phyloP scores from a whole-genome alignment of 495 filamentous ascomycete species.

The Lentithecium fluviatile region DNA sequence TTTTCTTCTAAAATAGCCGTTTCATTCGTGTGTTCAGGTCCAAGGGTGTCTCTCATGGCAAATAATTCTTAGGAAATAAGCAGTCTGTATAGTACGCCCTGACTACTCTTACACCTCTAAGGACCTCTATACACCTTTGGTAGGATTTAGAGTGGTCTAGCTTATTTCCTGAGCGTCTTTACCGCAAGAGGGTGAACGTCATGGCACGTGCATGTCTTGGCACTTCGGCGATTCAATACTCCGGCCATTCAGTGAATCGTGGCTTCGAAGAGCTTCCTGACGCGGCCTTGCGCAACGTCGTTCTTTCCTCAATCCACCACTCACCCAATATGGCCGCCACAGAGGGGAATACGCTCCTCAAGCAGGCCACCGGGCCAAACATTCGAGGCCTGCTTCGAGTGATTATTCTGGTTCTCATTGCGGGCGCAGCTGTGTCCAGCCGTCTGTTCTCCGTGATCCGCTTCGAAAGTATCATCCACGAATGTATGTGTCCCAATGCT shows the following conservation, averaged over 20 bases:
- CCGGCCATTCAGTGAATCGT: neutral
- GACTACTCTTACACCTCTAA: too few relatives aligned
- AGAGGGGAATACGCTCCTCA: conserved; percentile 56
- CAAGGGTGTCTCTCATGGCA: too few relatives aligned
- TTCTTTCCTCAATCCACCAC: conserved; percentile 13
- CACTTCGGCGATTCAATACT: neutral
- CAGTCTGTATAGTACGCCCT: too few relatives aligned
- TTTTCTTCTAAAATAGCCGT: too few relatives aligned
- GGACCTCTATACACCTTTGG: too few relatives aligned
- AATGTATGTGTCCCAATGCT: conserved; percentile 65
- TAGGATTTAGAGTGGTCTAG: too few relatives aligned
- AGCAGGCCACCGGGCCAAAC: conserved; percentile 67
- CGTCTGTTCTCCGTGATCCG: conserved; percentile 99
- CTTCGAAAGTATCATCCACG: conserved; percentile 99
- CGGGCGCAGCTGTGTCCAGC: conserved; percentile 87
- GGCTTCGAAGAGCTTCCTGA: conserved; percentile 16
- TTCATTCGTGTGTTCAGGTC: too few relatives aligned
- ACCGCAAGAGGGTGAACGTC: too few relatives aligned
- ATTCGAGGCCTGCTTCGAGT: conserved; percentile 84
- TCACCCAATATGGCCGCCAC: conserved; percentile 26
- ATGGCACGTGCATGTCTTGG: neutral
- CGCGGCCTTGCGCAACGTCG: conserved; percentile 20
- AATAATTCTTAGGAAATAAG: too few relatives aligned
- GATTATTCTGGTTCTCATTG: conserved; percentile 89
- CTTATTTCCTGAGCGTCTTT: too few relatives aligned